Conservation (phyloP, 495 filamentous ascomycete species). For the Beverwykella pulmonaria region DNA sequence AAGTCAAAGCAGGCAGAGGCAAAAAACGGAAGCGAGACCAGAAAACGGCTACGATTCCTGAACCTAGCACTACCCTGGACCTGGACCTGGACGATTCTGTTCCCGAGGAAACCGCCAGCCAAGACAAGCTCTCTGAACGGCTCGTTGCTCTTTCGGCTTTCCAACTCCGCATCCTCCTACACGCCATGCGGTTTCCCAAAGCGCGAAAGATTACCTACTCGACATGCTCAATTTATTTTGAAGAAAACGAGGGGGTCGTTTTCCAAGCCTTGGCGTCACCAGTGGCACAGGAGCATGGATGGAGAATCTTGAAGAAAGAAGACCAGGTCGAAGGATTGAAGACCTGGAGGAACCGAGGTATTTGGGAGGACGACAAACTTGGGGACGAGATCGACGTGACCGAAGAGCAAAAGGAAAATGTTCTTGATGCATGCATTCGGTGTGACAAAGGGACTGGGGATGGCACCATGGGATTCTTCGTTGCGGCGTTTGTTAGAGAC, state of each 20-base stretch:
- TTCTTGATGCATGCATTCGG: constrained; percentile 76
- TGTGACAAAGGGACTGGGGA: constrained; percentile 78
- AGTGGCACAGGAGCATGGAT: constrained; percentile 68
- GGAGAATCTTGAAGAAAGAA: constrained; percentile 70
- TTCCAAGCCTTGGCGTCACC: constrained; percentile 64
- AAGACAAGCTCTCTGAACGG: constrained; percentile 47
- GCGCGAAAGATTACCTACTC: constrained; percentile 82
- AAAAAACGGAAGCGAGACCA: constrained; percentile 47
- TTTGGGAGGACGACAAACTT: constrained; percentile 28
- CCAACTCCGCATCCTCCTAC: constrained; percentile 44
- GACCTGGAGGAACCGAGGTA: constrained; percentile 72
- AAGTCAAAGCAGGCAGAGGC: constrained; percentile 34
- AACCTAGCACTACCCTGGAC: constrained; percentile 40
- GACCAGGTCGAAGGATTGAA: constrained; percentile 72
- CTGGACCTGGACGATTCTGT: constrained; percentile 48
- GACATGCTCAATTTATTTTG: constrained; percentile 83
- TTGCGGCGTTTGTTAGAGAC: constrained; percentile 66
- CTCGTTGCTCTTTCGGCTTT: constrained; percentile 58
- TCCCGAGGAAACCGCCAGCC: constrained; percentile 38
- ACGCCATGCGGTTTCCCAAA: constrained; percentile 77
- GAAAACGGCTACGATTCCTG: neutral
- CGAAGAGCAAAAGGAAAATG: constrained; percentile 39
- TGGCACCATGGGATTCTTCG: constrained; percentile 76
- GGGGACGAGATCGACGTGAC: constrained; percentile 17
- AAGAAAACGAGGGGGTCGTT: constrained; percentile 89